These are phyloP conservation scores for Termitomyces titanicus DNA, from an alignment of 768 basidiomycete species.

Conservation along the genomic window DNA sequence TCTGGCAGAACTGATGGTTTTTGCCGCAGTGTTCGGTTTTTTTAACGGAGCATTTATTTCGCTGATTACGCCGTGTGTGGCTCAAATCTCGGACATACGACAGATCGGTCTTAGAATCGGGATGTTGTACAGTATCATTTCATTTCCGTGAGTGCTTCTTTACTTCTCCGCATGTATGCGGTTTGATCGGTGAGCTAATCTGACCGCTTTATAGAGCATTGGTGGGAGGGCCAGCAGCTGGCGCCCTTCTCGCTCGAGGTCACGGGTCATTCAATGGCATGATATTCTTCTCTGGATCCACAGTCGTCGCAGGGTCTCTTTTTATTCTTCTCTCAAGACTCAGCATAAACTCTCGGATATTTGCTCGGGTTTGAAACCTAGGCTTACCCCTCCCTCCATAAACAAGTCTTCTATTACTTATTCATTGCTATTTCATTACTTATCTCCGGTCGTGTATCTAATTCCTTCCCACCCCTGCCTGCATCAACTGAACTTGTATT, in stretches of 20 bases:
- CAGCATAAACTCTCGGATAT: constrained; percentile 36
- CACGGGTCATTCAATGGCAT: constrained; percentile 46
- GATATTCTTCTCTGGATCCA: constrained; percentile 58
- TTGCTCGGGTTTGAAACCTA: constrained; percentile 40
- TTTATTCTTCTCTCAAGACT: constrained; percentile 51
- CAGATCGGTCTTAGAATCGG: constrained; percentile 65
- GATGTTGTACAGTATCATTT: constrained; percentile 58
- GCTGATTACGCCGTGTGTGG: constrained; percentile 64
- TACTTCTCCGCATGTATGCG: background rate
- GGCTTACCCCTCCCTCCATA: background rate
- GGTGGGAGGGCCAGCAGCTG: constrained; percentile 61
- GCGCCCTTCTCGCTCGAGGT: constrained; percentile 44
- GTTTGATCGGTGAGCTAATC: background rate
- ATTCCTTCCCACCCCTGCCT: background rate
- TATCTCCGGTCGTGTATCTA: background rate
- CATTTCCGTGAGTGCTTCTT: constrained; percentile 59
- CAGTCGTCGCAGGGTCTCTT: constrained; percentile 55
- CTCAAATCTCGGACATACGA: constrained; percentile 55
- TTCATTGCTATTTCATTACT: background rate
- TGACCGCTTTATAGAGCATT: constrained; percentile 48
- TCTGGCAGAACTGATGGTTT: constrained; percentile 40
- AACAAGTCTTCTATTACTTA: background rate
- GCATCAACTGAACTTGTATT: background rate
- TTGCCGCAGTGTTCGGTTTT: constrained; percentile 59
- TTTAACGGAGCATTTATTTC: constrained; percentile 67